phyloP scores from a whole-genome alignment of 805 yeast genomes.

The Limtongozyma cylindracea region DNA sequence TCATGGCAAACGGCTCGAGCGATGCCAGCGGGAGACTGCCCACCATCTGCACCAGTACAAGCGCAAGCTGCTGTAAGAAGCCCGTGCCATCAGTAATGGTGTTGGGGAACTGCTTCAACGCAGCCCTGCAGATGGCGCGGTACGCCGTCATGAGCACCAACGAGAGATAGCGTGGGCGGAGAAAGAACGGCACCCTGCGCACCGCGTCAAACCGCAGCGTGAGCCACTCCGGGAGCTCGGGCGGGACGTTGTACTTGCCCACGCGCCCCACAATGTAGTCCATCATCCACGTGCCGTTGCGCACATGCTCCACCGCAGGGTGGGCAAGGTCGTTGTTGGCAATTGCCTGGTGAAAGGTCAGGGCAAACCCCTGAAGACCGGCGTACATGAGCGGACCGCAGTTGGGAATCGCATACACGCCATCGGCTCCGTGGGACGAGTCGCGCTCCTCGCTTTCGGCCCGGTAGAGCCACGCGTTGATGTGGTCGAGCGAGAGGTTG shows the following conservation, averaged over 20 bases:
- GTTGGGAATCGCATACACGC: constrained; percentile 52
- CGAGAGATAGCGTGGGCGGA: constrained; percentile 75
- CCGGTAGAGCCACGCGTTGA: constrained; percentile 51
- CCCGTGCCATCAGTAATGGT: constrained; percentile 33
- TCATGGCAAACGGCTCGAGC: constrained; percentile 29
- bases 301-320: constrained; percentile 55
- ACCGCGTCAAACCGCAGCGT: constrained; percentile 34
- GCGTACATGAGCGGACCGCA: constrained; percentile 60
- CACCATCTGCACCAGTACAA: constrained; percentile 73
- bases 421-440: constrained; percentile 41
- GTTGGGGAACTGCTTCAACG: constrained; percentile 25
- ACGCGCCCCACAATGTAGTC: constrained; percentile 48
- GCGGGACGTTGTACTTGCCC: constrained; percentile 26
- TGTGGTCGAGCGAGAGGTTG: constrained; percentile 33
- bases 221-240: constrained; percentile 46
- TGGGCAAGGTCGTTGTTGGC: constrained; percentile 57
- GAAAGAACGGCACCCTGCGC: constrained; percentile 43
- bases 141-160: constrained; percentile 63
- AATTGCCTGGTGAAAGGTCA: constrained; percentile 37
- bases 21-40: constrained; percentile 56
- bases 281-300: constrained; percentile 77
- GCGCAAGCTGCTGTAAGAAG: constrained; percentile 57
- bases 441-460: constrained; percentile 82
- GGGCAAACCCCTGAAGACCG: constrained; percentile 84
- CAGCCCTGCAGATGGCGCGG: constrained; percentile 52